Conservation (phyloP, 148 eudicot genomes). For the Nepenthes mirabilis region DNA sequence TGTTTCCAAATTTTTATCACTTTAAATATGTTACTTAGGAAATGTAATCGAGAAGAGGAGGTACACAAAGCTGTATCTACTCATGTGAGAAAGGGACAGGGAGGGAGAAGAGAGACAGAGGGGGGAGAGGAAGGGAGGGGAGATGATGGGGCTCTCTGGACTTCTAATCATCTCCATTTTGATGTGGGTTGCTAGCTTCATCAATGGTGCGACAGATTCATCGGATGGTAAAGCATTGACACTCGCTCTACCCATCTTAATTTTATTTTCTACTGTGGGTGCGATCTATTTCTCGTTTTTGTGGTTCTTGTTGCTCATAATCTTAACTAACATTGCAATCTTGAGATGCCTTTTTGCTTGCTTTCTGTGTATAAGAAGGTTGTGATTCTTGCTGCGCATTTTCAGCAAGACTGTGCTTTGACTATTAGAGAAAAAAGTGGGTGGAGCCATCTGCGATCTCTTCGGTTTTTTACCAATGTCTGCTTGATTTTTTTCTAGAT, state of each 20-base stretch:
- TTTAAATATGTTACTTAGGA: no score
- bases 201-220: constrained; percentile 60
- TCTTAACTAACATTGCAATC: constrained; percentile 5
- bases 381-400: background rate
- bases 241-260: background rate
- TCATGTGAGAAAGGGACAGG: constrained; percentile 4
- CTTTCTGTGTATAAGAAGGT: constrained; percentile 1
- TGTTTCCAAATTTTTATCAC: no score
- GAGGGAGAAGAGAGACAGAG: constrained; percentile 8
- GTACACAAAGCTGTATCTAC: constrained; percentile 6
- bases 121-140: constrained; percentile 17
- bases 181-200: constrained; percentile 16
- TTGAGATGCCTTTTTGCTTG: background rate
- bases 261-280: constrained; percentile 1
- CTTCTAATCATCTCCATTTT: constrained; percentile 41
- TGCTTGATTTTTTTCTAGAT: background rate
- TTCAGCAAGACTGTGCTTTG: background rate
- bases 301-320: constrained; percentile 3
- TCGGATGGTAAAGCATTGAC: constrained; percentile 35
- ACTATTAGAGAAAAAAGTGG: no score
- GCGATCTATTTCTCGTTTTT: constrained; percentile 5
- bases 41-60: no score
- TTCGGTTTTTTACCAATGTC: background rate
- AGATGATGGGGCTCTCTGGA: constrained; percentile 17
- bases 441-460: background rate